These are phyloP conservation scores for Amanita pallidorosea DNA, from an alignment of 768 basidiomycete genomes.

Conservation along the genomic window DNA sequence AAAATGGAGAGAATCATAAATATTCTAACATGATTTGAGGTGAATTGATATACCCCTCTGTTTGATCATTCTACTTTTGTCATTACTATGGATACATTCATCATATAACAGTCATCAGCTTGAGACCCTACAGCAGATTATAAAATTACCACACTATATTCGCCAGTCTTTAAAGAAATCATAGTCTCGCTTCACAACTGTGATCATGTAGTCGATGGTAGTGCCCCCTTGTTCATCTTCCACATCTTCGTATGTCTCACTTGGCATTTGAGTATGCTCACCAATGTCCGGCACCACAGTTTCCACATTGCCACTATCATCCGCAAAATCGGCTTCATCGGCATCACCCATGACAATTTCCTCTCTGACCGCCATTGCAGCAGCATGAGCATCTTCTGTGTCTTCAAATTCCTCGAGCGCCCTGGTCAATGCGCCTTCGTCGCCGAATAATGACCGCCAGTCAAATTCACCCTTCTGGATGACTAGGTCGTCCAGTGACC, in stretches of 20 bases:
- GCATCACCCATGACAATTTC: slow-evolving; percentile 65
- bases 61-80: too few species aligned
- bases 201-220: slow-evolving; percentile 79
- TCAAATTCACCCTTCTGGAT: slow-evolving; percentile 94
- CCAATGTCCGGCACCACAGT: slow-evolving; percentile 11
- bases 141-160: slow-evolving; percentile 21
- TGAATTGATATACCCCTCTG: background rate
- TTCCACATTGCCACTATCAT: slow-evolving; percentile 11
- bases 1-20: background rate
- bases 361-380: slow-evolving; percentile 64
- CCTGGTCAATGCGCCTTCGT: slow-evolving; percentile 51
- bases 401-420: slow-evolving; percentile 86
- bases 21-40: background rate
- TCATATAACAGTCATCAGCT: background rate
- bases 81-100: too few species aligned
- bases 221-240: slow-evolving; percentile 54
- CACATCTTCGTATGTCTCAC: slow-evolving; percentile 21
- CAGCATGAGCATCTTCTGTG: slow-evolving; percentile 76
- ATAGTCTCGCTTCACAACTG: slow-evolving; percentile 47
- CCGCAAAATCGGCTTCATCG: slow-evolving; percentile 71
- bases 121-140: background rate
- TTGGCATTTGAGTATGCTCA: slow-evolving; percentile 16
- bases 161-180: slow-evolving; percentile 71
- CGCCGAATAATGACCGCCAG: slow-evolving; percentile 77
- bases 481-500: slow-evolving; percentile 80